Conservation (phyloP, 345 rosid genomes). For the Boechera stricta region DNA sequence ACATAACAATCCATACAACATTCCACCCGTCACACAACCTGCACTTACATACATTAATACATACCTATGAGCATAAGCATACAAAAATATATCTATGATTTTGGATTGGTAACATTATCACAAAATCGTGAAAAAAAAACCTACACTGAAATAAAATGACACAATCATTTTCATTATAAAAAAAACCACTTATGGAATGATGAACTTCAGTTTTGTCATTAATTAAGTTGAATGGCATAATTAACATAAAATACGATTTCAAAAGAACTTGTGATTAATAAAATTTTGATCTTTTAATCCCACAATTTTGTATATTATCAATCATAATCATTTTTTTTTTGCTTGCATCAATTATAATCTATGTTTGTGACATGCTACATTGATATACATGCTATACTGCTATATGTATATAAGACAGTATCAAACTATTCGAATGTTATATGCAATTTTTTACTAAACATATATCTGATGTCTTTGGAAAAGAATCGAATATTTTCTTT, state of each 20-base stretch:
- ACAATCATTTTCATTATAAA: too few relatives aligned
- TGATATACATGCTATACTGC: neutral
- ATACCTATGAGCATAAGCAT: too few relatives aligned
- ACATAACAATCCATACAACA: conserved; percentile 40
- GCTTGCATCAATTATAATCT: neutral
- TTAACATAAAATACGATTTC: neutral
- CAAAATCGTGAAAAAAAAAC: neutral
- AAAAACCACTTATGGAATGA: too few relatives aligned
- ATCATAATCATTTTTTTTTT: neutral
- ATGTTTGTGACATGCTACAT: neutral
- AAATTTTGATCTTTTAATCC: neutral
- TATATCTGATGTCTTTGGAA: neutral
- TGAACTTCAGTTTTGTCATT: neutral
- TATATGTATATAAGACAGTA: neutral
- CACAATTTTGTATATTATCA: neutral
- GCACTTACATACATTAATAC: neutral
- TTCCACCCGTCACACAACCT: conserved; percentile 42
- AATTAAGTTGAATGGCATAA: neutral
- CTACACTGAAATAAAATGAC: too few relatives aligned
- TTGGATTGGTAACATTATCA: neutral
- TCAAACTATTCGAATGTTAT: neutral
- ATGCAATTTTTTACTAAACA: neutral
- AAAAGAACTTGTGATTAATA: neutral
- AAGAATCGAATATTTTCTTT: too few relatives aligned
- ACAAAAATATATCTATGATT: neutral